Percentiles rank a stretch among this genome's conserved stretches.
These are phyloP conservation scores for Phoma sp. DNA, from an alignment of 2,329 filamentous ascomycete genomes.

Conservation along the genomic window DNA sequence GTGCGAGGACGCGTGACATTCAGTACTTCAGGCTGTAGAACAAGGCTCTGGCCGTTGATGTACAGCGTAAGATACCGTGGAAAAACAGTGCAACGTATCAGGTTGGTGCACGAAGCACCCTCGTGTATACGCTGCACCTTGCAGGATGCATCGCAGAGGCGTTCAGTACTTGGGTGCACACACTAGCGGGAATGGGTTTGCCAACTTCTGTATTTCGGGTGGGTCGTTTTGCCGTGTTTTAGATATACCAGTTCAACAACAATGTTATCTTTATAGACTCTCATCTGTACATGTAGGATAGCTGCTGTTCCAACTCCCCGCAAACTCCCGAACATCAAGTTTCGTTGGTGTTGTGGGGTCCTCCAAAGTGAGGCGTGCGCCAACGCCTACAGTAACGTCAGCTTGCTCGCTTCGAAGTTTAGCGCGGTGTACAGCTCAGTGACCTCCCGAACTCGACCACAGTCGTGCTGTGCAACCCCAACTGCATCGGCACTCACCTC, in stretches of 20 bases:
- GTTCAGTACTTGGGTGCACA: constrained; percentile 25
- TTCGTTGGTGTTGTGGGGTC: neutral
- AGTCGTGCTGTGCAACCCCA: constrained; percentile 2
- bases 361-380: constrained; percentile 29
- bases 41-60: neutral
- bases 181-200: neutral
- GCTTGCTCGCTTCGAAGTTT: neutral
- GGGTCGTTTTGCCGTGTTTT: constrained; percentile 5
- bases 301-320: no score
- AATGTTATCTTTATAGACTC: constrained; percentile 1
- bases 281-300: no score
- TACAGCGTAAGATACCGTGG: neutral
- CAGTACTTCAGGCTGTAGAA: neutral
- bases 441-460: no score
- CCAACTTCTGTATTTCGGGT: neutral
- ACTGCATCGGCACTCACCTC: constrained; percentile 1
- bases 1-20: neutral
- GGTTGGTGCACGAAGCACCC: constrained; percentile 27
- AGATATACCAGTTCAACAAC: constrained; percentile 25
- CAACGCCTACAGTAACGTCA: neutral
- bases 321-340: neutral
- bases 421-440: no score
- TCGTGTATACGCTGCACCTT: constrained; percentile 32
- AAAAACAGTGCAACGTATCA: constrained; percentile 32
- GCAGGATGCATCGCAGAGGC: constrained; percentile 36